Conservation (phyloP, 2,329 filamentous ascomycete species). For the Aspergillus neotritici region DNA sequence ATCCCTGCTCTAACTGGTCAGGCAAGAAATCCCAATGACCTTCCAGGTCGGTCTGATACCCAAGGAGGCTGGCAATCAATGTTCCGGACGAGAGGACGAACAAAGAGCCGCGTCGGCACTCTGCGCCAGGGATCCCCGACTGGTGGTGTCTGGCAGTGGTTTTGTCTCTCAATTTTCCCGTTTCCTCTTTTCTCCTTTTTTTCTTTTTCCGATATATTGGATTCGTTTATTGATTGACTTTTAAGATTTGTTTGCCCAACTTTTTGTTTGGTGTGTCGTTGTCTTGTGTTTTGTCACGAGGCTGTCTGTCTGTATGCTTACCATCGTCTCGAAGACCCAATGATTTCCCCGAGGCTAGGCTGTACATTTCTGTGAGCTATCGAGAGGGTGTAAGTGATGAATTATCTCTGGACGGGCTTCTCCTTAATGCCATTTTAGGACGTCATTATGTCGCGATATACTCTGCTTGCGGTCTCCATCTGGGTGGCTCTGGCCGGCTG, state of each 20-base stretch:
- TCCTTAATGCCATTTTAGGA: too few species aligned
- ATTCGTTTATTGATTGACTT: not conserved
- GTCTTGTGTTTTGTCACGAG: not conserved
- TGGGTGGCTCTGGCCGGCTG: constrained; percentile 16
- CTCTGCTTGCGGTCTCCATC: not conserved
- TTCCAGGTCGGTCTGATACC: too few species aligned
- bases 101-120: not conserved
- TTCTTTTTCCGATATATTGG: not conserved
- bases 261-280: not conserved
- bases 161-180: not conserved
- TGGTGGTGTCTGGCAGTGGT: not conserved
- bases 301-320: too few species aligned
- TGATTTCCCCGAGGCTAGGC: too few species aligned
- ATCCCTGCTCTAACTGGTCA: too few species aligned
- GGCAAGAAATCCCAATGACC: too few species aligned
- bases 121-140: not conserved
- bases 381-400: too few species aligned
- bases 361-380: too few species aligned
- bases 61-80: too few species aligned
- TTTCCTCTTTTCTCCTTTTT: not conserved
- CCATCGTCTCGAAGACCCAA: too few species aligned
- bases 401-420: too few species aligned
- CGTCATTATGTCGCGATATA: too few species aligned
- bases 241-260: not conserved
- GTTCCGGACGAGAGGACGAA: not conserved